phyloP scores from a whole-genome alignment of 2,329 filamentous ascomycete species.

The Arthrocladium fulminans region DNA sequence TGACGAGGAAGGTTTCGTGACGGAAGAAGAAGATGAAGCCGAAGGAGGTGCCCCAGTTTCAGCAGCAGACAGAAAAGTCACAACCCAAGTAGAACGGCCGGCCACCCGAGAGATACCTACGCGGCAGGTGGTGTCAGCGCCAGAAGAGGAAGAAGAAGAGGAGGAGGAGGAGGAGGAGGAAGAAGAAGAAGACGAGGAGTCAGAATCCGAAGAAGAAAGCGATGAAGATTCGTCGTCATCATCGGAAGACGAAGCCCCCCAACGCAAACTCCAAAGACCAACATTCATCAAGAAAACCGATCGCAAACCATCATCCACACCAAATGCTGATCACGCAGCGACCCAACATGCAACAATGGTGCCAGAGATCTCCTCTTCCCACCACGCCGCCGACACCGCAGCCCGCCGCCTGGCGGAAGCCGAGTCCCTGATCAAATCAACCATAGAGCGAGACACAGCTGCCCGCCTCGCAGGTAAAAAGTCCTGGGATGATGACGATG shows the following conservation, averaged over 20 bases:
- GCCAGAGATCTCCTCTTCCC: constrained; percentile 10
- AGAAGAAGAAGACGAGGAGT: constrained; percentile 29
- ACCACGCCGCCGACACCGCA: constrained; percentile 29
- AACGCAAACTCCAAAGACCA: constrained; percentile 51
- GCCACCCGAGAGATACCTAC: not conserved
- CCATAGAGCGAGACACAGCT: constrained; percentile 72
- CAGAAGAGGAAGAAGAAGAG: constrained; percentile 21
- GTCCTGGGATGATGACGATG: constrained; percentile 66
- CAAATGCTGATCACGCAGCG: constrained; percentile 12
- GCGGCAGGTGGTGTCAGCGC: not conserved
- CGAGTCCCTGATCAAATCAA: constrained; percentile 76
- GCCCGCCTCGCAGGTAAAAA: constrained; percentile 68
- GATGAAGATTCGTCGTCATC: constrained; percentile 51
- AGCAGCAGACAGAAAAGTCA: constrained; percentile 9
- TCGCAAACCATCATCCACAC: constrained; percentile 33
- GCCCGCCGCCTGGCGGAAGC: constrained; percentile 59
- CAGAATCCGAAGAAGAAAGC: constrained; percentile 41
- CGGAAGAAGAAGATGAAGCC: constrained; percentile 41
- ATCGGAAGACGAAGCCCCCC: constrained; percentile 50
- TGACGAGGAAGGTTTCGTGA: constrained; percentile 53
- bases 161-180: constrained; percentile 14
- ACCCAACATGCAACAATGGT: constrained; percentile 14
- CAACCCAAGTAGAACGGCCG: not conserved
- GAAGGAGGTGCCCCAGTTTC: constrained; percentile 7
- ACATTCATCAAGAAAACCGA: constrained; percentile 59